Conservation (phyloP, 306 rosid genomes). For the Hippophae gyantsensis region DNA sequence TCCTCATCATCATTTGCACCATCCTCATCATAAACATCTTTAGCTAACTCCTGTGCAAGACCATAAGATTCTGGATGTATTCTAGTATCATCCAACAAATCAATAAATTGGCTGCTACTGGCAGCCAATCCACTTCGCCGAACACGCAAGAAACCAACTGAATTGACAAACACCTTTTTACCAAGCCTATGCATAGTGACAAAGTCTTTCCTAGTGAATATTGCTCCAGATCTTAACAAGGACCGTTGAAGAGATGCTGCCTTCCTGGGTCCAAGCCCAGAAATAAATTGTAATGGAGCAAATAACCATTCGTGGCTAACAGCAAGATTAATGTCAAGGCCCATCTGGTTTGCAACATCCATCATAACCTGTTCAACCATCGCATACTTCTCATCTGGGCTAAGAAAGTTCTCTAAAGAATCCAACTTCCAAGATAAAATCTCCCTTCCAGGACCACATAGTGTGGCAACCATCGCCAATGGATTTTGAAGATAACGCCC, state of each 20-base stretch:
- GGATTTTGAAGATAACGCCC: slow-evolving; percentile 98
- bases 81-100: slow-evolving; percentile 93
- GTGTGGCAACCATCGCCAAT: slow-evolving; percentile 84
- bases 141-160: slow-evolving; percentile 91
- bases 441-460: slow-evolving; percentile 91
- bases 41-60: slow-evolving; percentile 90
- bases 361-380: slow-evolving; percentile 95
- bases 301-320: slow-evolving; percentile 89
- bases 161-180: slow-evolving; percentile 87
- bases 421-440: slow-evolving; percentile 85
- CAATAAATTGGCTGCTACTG: slow-evolving; percentile 81
- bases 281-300: slow-evolving; percentile 77
- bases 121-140: slow-evolving; percentile 92
- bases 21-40: slow-evolving; percentile 80
- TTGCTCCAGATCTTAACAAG: slow-evolving; percentile 79
- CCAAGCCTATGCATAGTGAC: slow-evolving; percentile 68
- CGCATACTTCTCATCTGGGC: slow-evolving; percentile 76
- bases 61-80: slow-evolving; percentile 93
- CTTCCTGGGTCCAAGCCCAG: slow-evolving; percentile 98
- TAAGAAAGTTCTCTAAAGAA: slow-evolving; percentile 64
- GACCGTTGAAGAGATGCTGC: slow-evolving; percentile 91
- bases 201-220: slow-evolving; percentile 84
- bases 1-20: slow-evolving; percentile 86
- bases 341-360: slow-evolving; percentile 87
- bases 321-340: slow-evolving; percentile 86